Percentiles rank a stretch among this genome's conserved stretches.
These are phyloP conservation scores for Penicillium expansum DNA, from an alignment of 2,329 filamentous ascomycete species.

Conservation along the genomic window DNA sequence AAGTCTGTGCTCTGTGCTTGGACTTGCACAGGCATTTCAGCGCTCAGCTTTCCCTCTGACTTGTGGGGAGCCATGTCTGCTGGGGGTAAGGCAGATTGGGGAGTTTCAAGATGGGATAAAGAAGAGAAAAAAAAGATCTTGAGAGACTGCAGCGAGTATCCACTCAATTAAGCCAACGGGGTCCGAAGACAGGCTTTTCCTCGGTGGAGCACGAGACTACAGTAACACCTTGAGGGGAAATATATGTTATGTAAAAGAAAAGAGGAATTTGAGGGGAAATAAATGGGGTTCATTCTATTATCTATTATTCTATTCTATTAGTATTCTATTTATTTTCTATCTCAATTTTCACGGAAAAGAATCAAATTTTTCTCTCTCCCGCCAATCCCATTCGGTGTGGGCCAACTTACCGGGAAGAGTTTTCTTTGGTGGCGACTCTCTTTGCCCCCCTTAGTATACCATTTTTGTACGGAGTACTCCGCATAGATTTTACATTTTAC, in stretches of 20 bases:
- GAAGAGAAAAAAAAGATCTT: conserved; percentile 11
- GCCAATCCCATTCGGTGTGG: neutral
- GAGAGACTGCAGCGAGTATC: conserved; percentile 9
- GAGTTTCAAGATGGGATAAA: neutral
- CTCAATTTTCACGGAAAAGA: neutral
- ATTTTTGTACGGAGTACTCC: neutral
- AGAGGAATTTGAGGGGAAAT: neutral
- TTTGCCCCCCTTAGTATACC: neutral
- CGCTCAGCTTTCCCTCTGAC: conserved; percentile 26
- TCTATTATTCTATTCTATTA: neutral
- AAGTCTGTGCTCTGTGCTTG: conserved; percentile 16
- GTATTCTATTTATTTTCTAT: neutral
- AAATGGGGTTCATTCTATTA: neutral
- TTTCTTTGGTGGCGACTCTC: conserved; percentile 3
- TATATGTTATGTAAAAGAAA: conserved; percentile 28
- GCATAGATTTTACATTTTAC: too few relatives aligned
- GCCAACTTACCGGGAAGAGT: conserved; percentile 7
- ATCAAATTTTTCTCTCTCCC: neutral
- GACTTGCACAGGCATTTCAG: conserved; percentile 24
- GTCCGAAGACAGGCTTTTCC: conserved; percentile 11
- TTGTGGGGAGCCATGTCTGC: conserved; percentile 28
- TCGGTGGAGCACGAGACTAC: conserved; percentile 14
- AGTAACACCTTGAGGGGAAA: conserved; percentile 4
- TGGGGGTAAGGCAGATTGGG: neutral
- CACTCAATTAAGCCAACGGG: conserved; percentile 10